phyloP scores from a whole-genome alignment of 164 flowering plant species.

The Annona cherimola region DNA sequence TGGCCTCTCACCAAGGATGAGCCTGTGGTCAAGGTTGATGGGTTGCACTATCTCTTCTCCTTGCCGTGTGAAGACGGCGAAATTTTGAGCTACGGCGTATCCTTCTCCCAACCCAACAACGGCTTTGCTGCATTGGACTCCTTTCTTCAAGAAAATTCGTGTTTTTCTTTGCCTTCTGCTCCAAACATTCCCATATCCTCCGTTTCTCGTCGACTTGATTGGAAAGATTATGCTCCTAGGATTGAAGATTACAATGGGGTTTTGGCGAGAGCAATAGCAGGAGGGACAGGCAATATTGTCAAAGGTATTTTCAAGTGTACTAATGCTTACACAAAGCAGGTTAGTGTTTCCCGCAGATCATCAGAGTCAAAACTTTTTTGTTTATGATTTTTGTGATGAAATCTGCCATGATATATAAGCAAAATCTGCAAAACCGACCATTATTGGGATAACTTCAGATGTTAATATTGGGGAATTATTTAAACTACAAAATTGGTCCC shows the following conservation, averaged over 20 bases:
- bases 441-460: not conserved
- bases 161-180: conserved; percentile 20
- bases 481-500: no score
- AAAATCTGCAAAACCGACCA: not conserved
- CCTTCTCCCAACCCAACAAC: conserved; percentile 35
- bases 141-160: conserved; percentile 53
- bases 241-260: conserved; percentile 63
- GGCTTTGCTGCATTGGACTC: conserved; percentile 48
- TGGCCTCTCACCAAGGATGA: conserved; percentile 97
- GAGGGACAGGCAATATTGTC: conserved; percentile 79
- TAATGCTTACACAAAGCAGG: conserved; percentile 78
- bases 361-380: no score
- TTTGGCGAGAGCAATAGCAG: conserved; percentile 76
- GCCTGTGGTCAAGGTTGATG: conserved; percentile 74
- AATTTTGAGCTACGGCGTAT: conserved; percentile 69
- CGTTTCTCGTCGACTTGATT: conserved; percentile 21
- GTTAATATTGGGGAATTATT: no score
- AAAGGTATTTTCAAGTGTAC: conserved; percentile 76
- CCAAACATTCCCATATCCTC: not conserved
- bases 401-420: no score
- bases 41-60: conserved; percentile 64
- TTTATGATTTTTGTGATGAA: no score
- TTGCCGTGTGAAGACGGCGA: conserved; percentile 52
- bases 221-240: conserved; percentile 80
- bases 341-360: conserved; percentile 11